These are phyloP conservation scores for Colletotrichum higginsianum DNA, from an alignment of 2,329 filamentous ascomycete species.

Conservation along the genomic window DNA sequence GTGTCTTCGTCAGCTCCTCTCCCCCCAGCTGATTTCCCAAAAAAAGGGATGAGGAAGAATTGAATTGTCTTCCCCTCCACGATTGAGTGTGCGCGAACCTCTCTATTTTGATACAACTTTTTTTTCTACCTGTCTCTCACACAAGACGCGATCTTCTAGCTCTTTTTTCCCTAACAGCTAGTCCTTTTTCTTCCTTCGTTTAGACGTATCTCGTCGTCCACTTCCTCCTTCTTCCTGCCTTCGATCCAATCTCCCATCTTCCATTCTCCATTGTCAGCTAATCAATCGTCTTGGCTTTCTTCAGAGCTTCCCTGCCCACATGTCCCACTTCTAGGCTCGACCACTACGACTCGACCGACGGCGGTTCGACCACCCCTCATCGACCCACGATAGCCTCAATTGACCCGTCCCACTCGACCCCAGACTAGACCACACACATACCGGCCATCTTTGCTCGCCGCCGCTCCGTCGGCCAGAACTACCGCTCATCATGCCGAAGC, in stretches of 20 bases:
- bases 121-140: not conserved
- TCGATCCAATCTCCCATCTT: not conserved
- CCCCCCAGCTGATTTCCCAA: not conserved
- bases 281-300: slow-evolving; percentile 27
- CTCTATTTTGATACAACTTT: too few species aligned
- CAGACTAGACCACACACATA: not conserved
- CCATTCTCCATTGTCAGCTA: not conserved
- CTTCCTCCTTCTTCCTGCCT: not conserved
- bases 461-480: slow-evolving; percentile 21
- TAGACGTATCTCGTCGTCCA: not conserved
- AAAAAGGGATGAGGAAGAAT: slow-evolving; percentile 30
- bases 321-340: slow-evolving; percentile 27
- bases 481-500: slow-evolving; percentile 49
- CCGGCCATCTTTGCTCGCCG: slow-evolving; percentile 6
- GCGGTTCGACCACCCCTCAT: not conserved
- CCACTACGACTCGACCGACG: not conserved
- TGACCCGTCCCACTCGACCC: slow-evolving; percentile 18
- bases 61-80: slow-evolving; percentile 3
- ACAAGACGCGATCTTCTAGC: slow-evolving; percentile 1
- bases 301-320: slow-evolving; percentile 26
- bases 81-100: not conserved
- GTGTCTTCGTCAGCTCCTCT: slow-evolving; percentile 35
- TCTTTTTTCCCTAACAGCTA: not conserved
- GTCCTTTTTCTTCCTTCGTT: slow-evolving; percentile 24
- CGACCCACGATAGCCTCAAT: slow-evolving; percentile 24